Base-by-base conservation (phyloP, 2,329 filamentous ascomycete species). In the Xylaria sp. region DNA sequence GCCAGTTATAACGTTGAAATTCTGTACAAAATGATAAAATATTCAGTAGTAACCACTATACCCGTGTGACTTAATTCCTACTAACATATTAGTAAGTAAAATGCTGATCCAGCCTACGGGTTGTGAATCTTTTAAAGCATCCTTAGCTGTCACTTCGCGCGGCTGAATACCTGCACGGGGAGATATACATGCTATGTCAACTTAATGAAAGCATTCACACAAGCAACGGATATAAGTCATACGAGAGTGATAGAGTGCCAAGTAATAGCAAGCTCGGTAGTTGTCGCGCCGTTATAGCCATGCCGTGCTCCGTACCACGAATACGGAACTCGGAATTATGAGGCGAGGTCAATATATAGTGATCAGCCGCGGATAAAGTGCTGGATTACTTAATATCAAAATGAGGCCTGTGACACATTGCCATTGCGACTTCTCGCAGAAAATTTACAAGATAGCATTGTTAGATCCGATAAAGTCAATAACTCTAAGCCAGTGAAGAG, bases 291-390 rank as follows among this genome's bases (percentile, higher is more conserved):
- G 69, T 23, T 37, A 50, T 34, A 28, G n/a, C 39, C 28, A 32
- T 44, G 15, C 54, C 54, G 66, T 57, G 59, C 66, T 56, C 54
- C 62, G 55, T 44, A 61, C 66, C 69, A 71, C 59, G 63, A 66
- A 59, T 18, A 41, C 34, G 25, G 61, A 62, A 62, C 55, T 46
- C 66, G 60, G 66, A 60, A 62, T 52, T 54, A 61, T 65, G 63
- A 37, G 10, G 34, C 56, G 58, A 18, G 55, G 37, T 57, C 34
- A 46, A 39, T 59, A 68, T 68, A 55, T 66, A 50, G 46, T 56
- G 54, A 37, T 50, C 69, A 50, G 55, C 37, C 56, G 20, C 66
- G 69, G 69, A 62, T 71, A 71, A 71, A 70, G 25, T 71, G 63
- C 55, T 63, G 60, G 52, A 46, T 48, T 51, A 15, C 15, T 5